phyloP scores from a whole-genome alignment of 257 asterid genomes.

The Penstemon eatonii region DNA sequence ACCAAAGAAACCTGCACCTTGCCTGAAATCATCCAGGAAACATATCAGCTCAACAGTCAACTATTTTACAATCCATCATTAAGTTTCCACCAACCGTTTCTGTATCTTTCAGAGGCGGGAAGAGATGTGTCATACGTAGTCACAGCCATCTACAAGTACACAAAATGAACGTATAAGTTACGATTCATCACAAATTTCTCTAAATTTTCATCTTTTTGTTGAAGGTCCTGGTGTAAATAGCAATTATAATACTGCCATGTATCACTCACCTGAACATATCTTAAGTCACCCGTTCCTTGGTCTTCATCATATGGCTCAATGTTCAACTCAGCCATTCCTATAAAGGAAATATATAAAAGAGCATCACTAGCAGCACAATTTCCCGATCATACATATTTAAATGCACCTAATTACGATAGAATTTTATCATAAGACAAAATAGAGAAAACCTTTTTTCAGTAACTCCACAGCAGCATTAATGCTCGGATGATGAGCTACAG shows the following conservation, averaged over 20 bases:
- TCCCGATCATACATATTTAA: neutral
- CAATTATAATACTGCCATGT: conserved; percentile 1
- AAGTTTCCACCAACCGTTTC: conserved; percentile 56
- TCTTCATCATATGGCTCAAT: conserved; percentile 88
- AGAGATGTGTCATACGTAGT: conserved; percentile 88
- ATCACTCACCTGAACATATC: conserved; percentile 82
- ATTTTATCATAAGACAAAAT: conserved; percentile 17
- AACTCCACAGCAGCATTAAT: conserved; percentile 84
- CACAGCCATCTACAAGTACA: conserved; percentile 74
- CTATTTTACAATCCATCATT: conserved; percentile 11
- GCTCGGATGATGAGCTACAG: conserved; percentile 91
- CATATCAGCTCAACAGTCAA: conserved; percentile 27
- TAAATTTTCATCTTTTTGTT: neutral
- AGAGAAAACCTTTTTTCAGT: conserved; percentile 58
- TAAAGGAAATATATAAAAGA: neutral
- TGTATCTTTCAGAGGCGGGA: conserved; percentile 76
- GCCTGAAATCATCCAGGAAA: conserved; percentile 50
- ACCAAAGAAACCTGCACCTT: conserved; percentile 92
- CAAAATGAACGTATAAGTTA: conserved; percentile 6
- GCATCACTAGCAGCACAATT: conserved; percentile 21
- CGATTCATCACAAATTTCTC: conserved; percentile 2
- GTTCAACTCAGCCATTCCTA: conserved; percentile 67
- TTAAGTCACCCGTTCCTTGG: conserved; percentile 77
- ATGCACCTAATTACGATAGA: neutral
- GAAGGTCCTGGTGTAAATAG: neutral